Conservation (phyloP, 208 protist species). For the Naegleria gruberi region DNA sequence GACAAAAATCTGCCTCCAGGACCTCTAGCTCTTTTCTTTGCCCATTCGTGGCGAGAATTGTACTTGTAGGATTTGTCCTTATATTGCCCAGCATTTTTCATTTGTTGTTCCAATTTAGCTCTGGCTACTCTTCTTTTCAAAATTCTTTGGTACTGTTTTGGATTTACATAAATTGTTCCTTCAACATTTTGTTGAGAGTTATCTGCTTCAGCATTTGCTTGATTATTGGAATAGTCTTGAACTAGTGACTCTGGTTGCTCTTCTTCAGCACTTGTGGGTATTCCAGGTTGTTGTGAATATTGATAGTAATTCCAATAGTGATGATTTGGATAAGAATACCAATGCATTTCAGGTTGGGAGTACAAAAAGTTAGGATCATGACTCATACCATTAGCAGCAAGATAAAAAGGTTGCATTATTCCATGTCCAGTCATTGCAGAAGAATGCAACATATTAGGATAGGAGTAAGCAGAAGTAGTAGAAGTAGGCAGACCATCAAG, state of each 20-base stretch:
- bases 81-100: neutral
- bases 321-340: neutral
- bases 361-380: no score
- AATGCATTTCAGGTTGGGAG: neutral
- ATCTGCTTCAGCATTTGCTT: neutral
- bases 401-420: no score
- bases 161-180: neutral
- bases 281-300: neutral
- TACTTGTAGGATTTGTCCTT: neutral
- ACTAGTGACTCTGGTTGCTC: neutral
- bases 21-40: slow-evolving; percentile 4
- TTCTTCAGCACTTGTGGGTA: neutral
- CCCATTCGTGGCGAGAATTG: neutral
- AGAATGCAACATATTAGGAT: no score
- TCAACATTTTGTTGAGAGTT: neutral
- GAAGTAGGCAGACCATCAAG: no score
- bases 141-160: slow-evolving; percentile 12
- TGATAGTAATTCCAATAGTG: neutral
- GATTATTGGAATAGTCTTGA: no score
- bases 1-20: neutral
- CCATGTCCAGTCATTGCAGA: no score
- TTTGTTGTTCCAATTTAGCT: neutral
- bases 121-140: neutral
- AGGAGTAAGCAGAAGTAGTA: no score
- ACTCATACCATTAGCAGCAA: no score